Base-by-base conservation (phyloP, 768 basidiomycete species). In the Clathrus columnatus region DNA sequence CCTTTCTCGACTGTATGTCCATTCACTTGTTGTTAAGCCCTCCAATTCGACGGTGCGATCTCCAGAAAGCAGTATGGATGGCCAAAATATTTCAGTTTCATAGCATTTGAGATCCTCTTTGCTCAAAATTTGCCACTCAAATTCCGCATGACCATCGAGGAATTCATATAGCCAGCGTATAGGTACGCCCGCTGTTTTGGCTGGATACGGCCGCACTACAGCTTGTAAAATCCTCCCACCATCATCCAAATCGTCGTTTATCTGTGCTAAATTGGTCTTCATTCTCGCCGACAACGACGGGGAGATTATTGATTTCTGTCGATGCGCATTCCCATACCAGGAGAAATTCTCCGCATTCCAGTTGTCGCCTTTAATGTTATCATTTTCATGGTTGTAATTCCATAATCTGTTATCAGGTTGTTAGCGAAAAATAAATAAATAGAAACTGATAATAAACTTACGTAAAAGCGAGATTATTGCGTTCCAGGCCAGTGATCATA, bases 321-420 rank as follows among this genome's bases (percentile, higher is more conserved):
- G 52, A 16, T 50, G 61, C 5, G 57, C 36, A 21, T 58, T 57
- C 43, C 62, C 63, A 76, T 91, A 97, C 90, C 91, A 96, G 1
- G 91, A 92, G 66, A 99, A 97, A 70, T 94, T 96, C 69, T 99
- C 94, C 51, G 88, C 91, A 62, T 94, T 95, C 94, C 94, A 96
- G 65, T 83, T 70, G 65, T 97, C 94, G 16, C 95, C 95, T 23
- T 68, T 62, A 17, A 68, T 62, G 66, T 97, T 93, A 36, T 78
- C 76, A 69, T 97, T 98, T 50, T 76, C 72, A 0, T 94, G 87
- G 63, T 97, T 96, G 67, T 96, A 97, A 57, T 89, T 91, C 95
- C 95, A 97, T 5, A 97, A 70, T 1, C 92, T 96, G 61, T 5
- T 28, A 48, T 23, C 36, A 29, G 51, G 50, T 20, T 24, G 16